These are phyloP conservation scores for Magnaporthiopsis incrustans DNA, from an alignment of 2,329 filamentous ascomycete genomes.

Conservation along the genomic window DNA sequence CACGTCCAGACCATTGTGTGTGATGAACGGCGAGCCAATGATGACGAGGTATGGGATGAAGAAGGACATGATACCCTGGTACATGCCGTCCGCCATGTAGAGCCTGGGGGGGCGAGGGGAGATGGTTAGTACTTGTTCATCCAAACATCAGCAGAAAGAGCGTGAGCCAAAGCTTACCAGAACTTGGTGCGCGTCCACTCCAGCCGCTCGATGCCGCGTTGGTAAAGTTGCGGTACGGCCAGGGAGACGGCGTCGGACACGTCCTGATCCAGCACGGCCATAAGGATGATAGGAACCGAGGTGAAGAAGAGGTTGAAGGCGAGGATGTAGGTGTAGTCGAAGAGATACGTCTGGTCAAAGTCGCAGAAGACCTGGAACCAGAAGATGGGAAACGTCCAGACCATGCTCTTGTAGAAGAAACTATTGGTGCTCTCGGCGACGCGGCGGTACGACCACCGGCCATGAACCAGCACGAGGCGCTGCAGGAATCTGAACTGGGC, in stretches of 20 bases:
- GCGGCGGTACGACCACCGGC: conserved; percentile 92
- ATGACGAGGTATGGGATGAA: conserved; percentile 87
- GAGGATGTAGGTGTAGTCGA: conserved; percentile 96
- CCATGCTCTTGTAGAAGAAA: conserved; percentile 99
- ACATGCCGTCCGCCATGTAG: conserved; percentile 92
- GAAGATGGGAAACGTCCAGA: conserved; percentile 94
- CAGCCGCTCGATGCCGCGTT: conserved; percentile 86
- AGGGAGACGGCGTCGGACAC: conserved; percentile 90
- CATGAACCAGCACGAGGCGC: conserved; percentile 79
- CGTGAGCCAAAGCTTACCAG: conserved; percentile 59
- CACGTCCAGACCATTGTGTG: conserved; percentile 65
- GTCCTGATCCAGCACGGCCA: conserved; percentile 95
- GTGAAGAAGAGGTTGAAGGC: conserved; percentile 97
- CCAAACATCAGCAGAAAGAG: not conserved
- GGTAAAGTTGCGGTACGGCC: conserved; percentile 90
- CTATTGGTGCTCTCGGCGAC: conserved; percentile 92
- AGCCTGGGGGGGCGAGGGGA: conserved; percentile 41
- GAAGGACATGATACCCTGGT: conserved; percentile 90
- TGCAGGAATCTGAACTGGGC: conserved; percentile 88
- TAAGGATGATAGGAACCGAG: conserved; percentile 86
- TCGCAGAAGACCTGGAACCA: conserved; percentile 96
- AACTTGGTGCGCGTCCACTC: conserved; percentile 97
- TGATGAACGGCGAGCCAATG: conserved; percentile 57
- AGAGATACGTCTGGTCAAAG: conserved; percentile 94
- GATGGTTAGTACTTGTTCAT: not conserved